Conservation (phyloP, 148 eudicot genomes). For the Vaccinium myrtillus region DNA sequence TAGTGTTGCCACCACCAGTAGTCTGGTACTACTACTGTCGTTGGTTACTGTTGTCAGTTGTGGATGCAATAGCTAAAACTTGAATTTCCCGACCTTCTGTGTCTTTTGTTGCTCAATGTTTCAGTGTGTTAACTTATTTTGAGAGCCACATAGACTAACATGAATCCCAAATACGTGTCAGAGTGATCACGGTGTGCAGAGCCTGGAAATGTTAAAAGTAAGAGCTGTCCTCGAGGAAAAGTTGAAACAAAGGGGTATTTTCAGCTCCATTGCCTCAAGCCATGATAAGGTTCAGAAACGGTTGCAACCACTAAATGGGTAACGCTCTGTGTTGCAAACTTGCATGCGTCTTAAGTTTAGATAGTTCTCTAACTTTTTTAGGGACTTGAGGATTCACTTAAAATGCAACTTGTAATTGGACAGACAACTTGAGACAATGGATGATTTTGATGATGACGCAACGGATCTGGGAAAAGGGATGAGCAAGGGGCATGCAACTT, state of each 20-base stretch:
- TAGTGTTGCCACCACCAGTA: not conserved
- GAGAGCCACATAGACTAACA: slow-evolving; percentile 2
- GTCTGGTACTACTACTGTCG: not conserved
- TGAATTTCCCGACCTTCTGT: not conserved
- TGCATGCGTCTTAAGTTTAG: not conserved
- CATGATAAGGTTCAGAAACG: slow-evolving; percentile 32
- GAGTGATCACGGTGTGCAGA: slow-evolving; percentile 59
- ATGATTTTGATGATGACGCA: slow-evolving; percentile 88
- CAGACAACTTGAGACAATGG: slow-evolving; percentile 72
- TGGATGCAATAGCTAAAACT: not conserved
- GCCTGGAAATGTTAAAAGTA: slow-evolving; percentile 77
- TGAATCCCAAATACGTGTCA: slow-evolving; percentile 29
- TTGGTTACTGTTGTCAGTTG: not conserved
- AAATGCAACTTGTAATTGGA: slow-evolving; percentile 21
- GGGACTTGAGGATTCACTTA: slow-evolving; percentile 7
- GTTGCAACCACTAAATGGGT: slow-evolving; percentile 55
- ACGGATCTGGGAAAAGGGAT: slow-evolving; percentile 39
- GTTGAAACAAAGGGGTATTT: slow-evolving; percentile 69
- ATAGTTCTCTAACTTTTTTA: not conserved
- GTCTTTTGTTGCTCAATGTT: slow-evolving; percentile 6
- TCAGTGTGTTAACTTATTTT: not conserved
- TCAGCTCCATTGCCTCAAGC: slow-evolving; percentile 46
- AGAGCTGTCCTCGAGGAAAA: slow-evolving; percentile 84
- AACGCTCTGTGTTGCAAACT: slow-evolving; percentile 7
- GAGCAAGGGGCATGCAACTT: slow-evolving; percentile 27